phyloP scores from a whole-genome alignment of 2,329 filamentous ascomycete species.

The Trichoderma sp. region DNA sequence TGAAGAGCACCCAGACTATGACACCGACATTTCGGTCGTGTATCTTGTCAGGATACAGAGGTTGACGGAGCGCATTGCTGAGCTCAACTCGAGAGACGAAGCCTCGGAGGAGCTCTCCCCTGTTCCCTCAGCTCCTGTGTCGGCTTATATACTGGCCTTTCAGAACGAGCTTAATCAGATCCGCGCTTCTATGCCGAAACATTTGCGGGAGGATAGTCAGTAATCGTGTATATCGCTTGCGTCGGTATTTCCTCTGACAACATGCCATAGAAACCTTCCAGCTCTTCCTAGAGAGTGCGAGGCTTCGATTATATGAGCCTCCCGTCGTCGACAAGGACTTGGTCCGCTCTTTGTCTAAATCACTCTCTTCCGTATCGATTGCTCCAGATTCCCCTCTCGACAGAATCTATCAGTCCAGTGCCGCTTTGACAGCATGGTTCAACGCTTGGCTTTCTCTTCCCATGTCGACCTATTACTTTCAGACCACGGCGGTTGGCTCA shows the following conservation, averaged over 20 bases:
- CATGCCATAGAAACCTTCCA: slow-evolving; percentile 43
- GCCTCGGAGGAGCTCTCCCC: slow-evolving; percentile 40
- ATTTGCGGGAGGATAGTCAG: slow-evolving; percentile 46
- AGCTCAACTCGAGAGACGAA: slow-evolving; percentile 43
- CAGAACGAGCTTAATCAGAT: slow-evolving; percentile 51
- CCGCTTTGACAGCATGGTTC: slow-evolving; percentile 53
- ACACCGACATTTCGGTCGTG: slow-evolving; percentile 51
- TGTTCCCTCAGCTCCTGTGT: slow-evolving; percentile 46
- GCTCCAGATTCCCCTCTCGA: slow-evolving; percentile 50
- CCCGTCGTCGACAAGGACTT: slow-evolving; percentile 47
- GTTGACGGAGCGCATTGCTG: slow-evolving; percentile 53
- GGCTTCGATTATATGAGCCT: slow-evolving; percentile 52
- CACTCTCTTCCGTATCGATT: slow-evolving; percentile 44
- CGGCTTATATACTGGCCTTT: slow-evolving; percentile 51
- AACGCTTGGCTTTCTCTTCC: slow-evolving; percentile 52
- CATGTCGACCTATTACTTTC: slow-evolving; percentile 45
- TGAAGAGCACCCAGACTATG: slow-evolving; percentile 47
- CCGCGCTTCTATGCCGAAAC: slow-evolving; percentile 40
- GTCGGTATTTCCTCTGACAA: background rate
- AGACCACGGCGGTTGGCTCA: slow-evolving; percentile 50
- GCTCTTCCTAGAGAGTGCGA: slow-evolving; percentile 46
- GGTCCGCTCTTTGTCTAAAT: slow-evolving; percentile 48
- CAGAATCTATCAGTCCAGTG: slow-evolving; percentile 52
- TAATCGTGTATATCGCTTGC: background rate
- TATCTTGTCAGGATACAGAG: slow-evolving; percentile 54